Percentiles rank a stretch among this genome's conserved stretches.
These are phyloP conservation scores for Aureobasidium sp. DNA, from an alignment of 2,329 filamentous ascomycete species.

Conservation along the genomic window DNA sequence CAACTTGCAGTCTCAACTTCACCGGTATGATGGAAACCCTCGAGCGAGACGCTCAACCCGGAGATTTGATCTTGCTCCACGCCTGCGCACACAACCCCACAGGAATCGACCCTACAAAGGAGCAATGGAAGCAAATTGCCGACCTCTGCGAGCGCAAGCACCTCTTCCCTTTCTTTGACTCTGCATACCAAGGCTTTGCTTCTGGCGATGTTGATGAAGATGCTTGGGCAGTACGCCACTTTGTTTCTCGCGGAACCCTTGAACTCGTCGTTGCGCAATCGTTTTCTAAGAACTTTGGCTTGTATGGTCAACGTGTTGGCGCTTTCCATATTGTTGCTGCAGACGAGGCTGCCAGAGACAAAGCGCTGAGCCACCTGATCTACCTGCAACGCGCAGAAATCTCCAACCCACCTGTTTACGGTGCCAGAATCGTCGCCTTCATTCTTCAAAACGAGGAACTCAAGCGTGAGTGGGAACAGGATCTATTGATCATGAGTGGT, in stretches of 20 bases:
- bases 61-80: constrained; percentile 33
- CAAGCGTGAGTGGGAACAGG: constrained; percentile 79
- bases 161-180: constrained; percentile 33
- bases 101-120: constrained; percentile 29
- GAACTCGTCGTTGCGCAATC: constrained; percentile 40
- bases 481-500: constrained; percentile 82
- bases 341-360: constrained; percentile 53
- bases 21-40: constrained; percentile 25
- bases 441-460: constrained; percentile 71
- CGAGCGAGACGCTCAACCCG: constrained; percentile 20
- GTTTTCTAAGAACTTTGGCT: constrained; percentile 52
- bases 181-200: constrained; percentile 35
- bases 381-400: constrained; percentile 91
- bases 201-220: constrained; percentile 30
- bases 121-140: constrained; percentile 31
- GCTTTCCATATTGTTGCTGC: constrained; percentile 73
- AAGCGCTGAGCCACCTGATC: constrained; percentile 75
- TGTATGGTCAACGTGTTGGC: constrained; percentile 88
- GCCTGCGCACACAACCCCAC: constrained; percentile 35
- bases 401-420: constrained; percentile 85
- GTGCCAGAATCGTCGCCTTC: constrained; percentile 71
- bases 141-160: constrained; percentile 25
- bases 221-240: constrained; percentile 31
- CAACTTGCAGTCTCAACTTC: constrained; percentile 26
- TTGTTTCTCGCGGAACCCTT: constrained; percentile 47